phyloP scores from a whole-genome alignment of 106 monocot genomes.

The Posidonia australis region DNA sequence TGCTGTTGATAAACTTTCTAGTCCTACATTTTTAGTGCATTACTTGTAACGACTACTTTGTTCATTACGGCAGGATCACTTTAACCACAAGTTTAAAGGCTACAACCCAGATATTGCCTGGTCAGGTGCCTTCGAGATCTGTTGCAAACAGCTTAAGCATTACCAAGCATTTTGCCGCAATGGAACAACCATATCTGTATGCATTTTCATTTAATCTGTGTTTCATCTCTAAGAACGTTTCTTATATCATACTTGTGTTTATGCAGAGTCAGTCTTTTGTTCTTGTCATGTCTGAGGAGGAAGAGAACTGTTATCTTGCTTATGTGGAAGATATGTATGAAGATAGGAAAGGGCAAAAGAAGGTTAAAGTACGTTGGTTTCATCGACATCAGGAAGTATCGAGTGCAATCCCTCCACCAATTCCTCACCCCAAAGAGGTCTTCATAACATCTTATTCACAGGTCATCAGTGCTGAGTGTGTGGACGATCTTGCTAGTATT shows the following conservation, averaged over 20 bases:
- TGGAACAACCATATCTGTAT: conserved; percentile 60
- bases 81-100: conserved; percentile 18
- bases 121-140: conserved; percentile 64
- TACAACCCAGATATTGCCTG: conserved; percentile 52
- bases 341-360: conserved; percentile 93
- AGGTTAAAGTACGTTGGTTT: conserved; percentile 95
- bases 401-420: conserved; percentile 64
- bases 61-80: conserved; percentile 35
- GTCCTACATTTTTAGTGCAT: neutral
- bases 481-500: conserved; percentile 77
- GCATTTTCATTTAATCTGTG: conserved; percentile 1
- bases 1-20: neutral
- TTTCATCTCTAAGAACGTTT: neutral
- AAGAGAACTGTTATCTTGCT: conserved; percentile 61
- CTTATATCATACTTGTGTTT: neutral
- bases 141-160: conserved; percentile 75
- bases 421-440: conserved; percentile 76
- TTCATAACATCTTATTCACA: conserved; percentile 84
- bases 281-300: conserved; percentile 78
- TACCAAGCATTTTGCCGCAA: conserved; percentile 72
- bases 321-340: conserved; percentile 99
- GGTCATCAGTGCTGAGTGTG: conserved; percentile 92
- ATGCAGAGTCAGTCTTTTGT: conserved; percentile 80
- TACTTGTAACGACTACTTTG: neutral
- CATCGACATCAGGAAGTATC: conserved; percentile 79